A percentile compares a stretch with the other conserved stretches of the same genome.
Evolutionary conservation across 352 stramenopile genomes (phyloP).

Genomic region (Phytophthora colocasiae): DNA sequence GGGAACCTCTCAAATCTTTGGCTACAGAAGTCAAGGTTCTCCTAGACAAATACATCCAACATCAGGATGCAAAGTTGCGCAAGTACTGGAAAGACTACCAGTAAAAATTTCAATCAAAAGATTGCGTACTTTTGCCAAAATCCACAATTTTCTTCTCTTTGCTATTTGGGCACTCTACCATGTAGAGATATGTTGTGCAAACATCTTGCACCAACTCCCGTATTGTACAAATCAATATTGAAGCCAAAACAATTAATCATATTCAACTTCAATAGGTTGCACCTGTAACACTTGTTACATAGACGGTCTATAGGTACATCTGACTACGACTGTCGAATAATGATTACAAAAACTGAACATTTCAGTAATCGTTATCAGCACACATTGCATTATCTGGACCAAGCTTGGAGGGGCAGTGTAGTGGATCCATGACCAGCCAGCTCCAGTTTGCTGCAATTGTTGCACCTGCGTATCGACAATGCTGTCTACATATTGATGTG

Average conservation of each 20-base stretch:
- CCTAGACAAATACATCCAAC: not conserved
- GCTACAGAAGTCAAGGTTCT: not conserved
- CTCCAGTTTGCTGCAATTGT: no score
- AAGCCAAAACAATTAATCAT: not conserved
- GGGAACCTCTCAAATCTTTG: not conserved
- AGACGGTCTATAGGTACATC: not conserved
- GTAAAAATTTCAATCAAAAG: not conserved
- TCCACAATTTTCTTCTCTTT: not conserved
- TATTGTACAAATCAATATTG: not conserved
- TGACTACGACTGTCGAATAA: not conserved
- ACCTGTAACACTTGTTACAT: no score
- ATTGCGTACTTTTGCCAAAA: not conserved
- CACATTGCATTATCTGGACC: no score
- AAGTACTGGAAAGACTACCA: conserved; percentile 2
- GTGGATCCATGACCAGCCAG: no score
- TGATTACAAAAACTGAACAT: not conserved
- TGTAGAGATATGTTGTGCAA: not conserved
- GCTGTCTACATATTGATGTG: no score
- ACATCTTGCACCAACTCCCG: not conserved
- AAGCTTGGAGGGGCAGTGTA: no score
- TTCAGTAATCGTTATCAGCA: no score
- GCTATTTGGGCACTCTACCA: not conserved
- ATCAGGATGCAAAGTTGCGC: not conserved
- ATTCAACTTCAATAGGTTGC: conserved; percentile 2
- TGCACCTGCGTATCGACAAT: no score